A percentile compares a stretch with the other conserved stretches of the same genome.
Conservation (phyloP, 495 filamentous ascomycete genomes). For the Aspergillus mulundensis region DNA sequence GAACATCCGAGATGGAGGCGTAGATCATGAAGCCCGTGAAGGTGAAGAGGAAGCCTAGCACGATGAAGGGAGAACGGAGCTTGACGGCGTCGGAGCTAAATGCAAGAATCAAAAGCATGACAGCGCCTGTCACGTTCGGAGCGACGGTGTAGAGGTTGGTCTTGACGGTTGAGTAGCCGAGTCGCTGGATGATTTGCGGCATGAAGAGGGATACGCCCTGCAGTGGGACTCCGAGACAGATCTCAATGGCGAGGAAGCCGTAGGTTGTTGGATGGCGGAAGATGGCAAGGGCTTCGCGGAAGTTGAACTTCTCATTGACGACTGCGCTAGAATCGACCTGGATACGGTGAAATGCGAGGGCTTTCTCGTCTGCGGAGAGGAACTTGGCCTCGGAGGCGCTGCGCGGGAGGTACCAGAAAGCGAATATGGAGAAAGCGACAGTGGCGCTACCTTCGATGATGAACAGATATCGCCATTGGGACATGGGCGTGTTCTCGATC, state of each 20-base stretch:
- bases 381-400: slow-evolving; percentile 62
- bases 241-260: slow-evolving; percentile 62
- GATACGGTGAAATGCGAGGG: slow-evolving; percentile 68
- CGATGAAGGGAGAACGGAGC: slow-evolving; percentile 71
- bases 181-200: slow-evolving; percentile 64
- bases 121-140: slow-evolving; percentile 64
- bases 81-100: slow-evolving; percentile 61
- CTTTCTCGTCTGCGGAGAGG: slow-evolving; percentile 59
- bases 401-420: slow-evolving; percentile 66
- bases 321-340: slow-evolving; percentile 67
- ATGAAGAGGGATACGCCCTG: slow-evolving; percentile 69
- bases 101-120: slow-evolving; percentile 64
- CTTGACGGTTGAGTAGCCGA: slow-evolving; percentile 61
- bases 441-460: slow-evolving; percentile 68
- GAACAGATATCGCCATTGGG: slow-evolving; percentile 72
- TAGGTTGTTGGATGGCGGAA: slow-evolving; percentile 62
- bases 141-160: slow-evolving; percentile 78
- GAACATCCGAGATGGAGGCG: slow-evolving; percentile 59
- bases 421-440: slow-evolving; percentile 60
- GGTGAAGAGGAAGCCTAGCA: slow-evolving; percentile 66
- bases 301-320: slow-evolving; percentile 66
- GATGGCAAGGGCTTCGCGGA: slow-evolving; percentile 60
- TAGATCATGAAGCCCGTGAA: slow-evolving; percentile 75
- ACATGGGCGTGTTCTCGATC: slow-evolving; percentile 52
- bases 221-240: slow-evolving; percentile 72